phyloP scores from a whole-genome alignment of 1,284 basidiomycete genomes.

The Anthracocystis walkeri region DNA sequence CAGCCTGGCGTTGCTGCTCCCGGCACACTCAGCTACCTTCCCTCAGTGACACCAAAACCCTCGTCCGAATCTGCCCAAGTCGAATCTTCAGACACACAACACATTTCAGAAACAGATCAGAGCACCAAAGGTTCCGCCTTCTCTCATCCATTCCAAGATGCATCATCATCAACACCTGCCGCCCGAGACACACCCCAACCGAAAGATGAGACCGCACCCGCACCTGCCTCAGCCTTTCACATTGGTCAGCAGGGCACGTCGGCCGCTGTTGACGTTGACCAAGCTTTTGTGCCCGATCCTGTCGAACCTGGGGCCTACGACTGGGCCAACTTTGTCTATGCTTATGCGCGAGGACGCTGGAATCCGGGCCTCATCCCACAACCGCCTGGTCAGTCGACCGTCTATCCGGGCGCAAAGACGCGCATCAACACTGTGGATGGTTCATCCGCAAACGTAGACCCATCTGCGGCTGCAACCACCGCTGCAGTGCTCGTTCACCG shows the following conservation, averaged over 20 bases:
- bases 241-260: not conserved
- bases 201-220: not conserved
- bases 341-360: conserved; percentile 63
- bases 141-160: conserved; percentile 26
- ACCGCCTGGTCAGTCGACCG: conserved; percentile 56
- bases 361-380: conserved; percentile 58
- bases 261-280: not conserved
- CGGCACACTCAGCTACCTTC: conserved; percentile 42
- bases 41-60: conserved; percentile 23
- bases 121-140: conserved; percentile 5
- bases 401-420: conserved; percentile 32
- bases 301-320: conserved; percentile 55
- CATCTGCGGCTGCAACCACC: not conserved
- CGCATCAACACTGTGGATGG: conserved; percentile 21
- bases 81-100: not conserved
- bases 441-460: not conserved
- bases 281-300: not conserved
- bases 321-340: conserved; percentile 66
- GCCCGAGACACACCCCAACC: not conserved
- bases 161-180: not conserved
- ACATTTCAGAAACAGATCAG: not conserved
- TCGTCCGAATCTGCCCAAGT: not conserved
- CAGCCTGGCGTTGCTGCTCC: conserved; percentile 35
- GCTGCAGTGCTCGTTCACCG: conserved; percentile 3
- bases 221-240: not conserved